Base-by-base conservation (phyloP, 768 basidiomycete species). In the Termitomyces sp. region DNA sequence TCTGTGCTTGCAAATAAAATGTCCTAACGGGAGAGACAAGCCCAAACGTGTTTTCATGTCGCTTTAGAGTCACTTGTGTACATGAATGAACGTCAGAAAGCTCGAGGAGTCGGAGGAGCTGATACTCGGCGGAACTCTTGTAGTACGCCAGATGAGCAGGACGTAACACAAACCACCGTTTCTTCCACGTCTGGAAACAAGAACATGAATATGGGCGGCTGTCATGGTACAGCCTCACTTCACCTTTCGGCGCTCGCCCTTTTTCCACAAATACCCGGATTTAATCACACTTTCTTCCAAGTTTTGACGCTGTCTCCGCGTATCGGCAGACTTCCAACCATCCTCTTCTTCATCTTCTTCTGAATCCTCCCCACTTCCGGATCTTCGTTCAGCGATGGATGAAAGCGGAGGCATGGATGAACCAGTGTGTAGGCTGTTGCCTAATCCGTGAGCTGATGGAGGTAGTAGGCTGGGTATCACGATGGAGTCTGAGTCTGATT, bases 231-330 rank as follows among this genome's bases (percentile, higher is more conserved):
- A 54, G 20, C 30, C 44, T 33, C 71, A 81, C 30, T 40, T 42
- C n/a, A 96, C 96, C 89, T 98, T 98, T 72, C 97, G 78, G 58
- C 94, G 82, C 73, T 97, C 93, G 64, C 96, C 96, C 79, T 98
- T 98, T 83, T 99, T 99, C 85, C 87, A 90, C 53, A 98, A 76
- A 76, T 97, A 98, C 1, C 96, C 97, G 24, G 89, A 84, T 74
- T 94, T 96, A 69, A 96, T 80, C 43, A 91, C 85, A 49, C 79
- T 82, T 66, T 88, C 87, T 57, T 86, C 86, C 13, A 76, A 4
- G 57, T 79, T 77, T 56, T 77, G 78, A 45, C 75, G 70, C 28
- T 68, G 72, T 49, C 69, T 75, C 49, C 72, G 72, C 46, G 72
- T 69, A 64, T 78, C 79, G 33, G 78, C 79, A 35, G 78, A 75